Base-by-base conservation (phyloP, 257 asterid species). In the Catharanthus roseus region DNA sequence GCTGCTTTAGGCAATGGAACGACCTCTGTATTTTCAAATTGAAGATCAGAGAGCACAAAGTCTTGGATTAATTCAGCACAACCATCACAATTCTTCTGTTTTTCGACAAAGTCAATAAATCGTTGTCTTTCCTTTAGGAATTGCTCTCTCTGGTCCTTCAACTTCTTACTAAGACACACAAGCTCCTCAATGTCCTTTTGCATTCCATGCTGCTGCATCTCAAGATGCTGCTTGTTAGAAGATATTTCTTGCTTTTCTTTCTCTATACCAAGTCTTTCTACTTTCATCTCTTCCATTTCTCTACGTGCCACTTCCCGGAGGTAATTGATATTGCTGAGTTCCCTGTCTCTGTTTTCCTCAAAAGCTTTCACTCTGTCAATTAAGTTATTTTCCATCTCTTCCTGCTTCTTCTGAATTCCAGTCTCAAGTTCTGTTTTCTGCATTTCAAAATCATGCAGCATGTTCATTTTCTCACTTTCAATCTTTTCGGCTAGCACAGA, bases 241-340 rank as follows among this genome's bases (percentile, higher is more conserved):
- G 74, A 85, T 68, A 86, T 78, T 71, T 91, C 97, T 71, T 75
- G 75, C 72, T 84, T 86, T 75, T 91, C 99, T 78, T 86, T 95
- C 78, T 87, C 93, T 19, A 86, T 62, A 66, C 75, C 66, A 69
- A 64, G 72, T 67, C 89, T 84, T 82, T 87, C 92, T 74, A 83
- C 68, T 81, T 85, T 87, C 95, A 89, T 80, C 82, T 95, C 97
- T 72, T 89, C 93, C 95, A 85, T 89, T 80, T 91, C 97, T 81
- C 97, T 84, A 74, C 73, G 76, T 65, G 90, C 89, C 34, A 87
- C 88, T 77, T 89, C 97, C 84, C 87, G 85, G 83, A 86, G 77
- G 84, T 80, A 65, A 64, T 84, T 92, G 51, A 95, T 82, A 36
- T 86, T 85, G 79, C 76, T 68, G 51, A 87, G 88, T 80, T 89